These are phyloP conservation scores for Staphylotrichum tortipilum DNA, from an alignment of 495 filamentous ascomycete genomes.

Conservation along the genomic window DNA sequence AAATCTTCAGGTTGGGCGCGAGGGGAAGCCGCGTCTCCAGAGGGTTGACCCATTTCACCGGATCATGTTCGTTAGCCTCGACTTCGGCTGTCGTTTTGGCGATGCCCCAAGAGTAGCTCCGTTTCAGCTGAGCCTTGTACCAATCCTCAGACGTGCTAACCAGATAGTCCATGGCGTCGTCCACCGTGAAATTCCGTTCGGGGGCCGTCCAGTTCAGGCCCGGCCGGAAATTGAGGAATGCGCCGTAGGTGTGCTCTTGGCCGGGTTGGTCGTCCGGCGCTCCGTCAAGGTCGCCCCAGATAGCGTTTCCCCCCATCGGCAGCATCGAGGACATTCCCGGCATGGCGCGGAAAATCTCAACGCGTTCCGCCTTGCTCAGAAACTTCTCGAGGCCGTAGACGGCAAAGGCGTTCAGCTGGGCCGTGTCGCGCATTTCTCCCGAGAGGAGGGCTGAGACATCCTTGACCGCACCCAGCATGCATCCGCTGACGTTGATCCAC, in stretches of 20 bases:
- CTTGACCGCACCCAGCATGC: slow-evolving; percentile 94
- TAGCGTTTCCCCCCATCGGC: slow-evolving; percentile 85
- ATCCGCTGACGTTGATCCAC: slow-evolving; percentile 97
- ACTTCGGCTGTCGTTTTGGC: slow-evolving; percentile 75
- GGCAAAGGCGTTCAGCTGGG: slow-evolving; percentile 93
- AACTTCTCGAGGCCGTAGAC: slow-evolving; percentile 97
- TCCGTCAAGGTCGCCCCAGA: slow-evolving; percentile 87
- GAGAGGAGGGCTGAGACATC: slow-evolving; percentile 84
- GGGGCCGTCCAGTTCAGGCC: slow-evolving; percentile 46
- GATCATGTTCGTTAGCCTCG: slow-evolving; percentile 74
- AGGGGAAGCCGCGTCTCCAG: slow-evolving; percentile 81
- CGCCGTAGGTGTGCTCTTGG: slow-evolving; percentile 65
- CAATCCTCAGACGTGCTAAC: slow-evolving; percentile 70
- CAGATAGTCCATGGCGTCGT: slow-evolving; percentile 68
- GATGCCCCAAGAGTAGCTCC: slow-evolving; percentile 80
- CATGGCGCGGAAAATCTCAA: slow-evolving; percentile 94
- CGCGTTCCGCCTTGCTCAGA: slow-evolving; percentile 76
- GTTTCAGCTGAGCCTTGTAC: slow-evolving; percentile 64
- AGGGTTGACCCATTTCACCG: slow-evolving; percentile 87
- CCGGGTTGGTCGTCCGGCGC: slow-evolving; percentile 79
- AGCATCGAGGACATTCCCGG: slow-evolving; percentile 94
- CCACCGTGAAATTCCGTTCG: slow-evolving; percentile 66
- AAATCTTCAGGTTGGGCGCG: slow-evolving; percentile 89
- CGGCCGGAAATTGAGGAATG: slow-evolving; percentile 77
- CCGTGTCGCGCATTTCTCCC: slow-evolving; percentile 97